Base-by-base conservation (phyloP, 1,139 yeast species). In the Pichia sp. region DNA sequence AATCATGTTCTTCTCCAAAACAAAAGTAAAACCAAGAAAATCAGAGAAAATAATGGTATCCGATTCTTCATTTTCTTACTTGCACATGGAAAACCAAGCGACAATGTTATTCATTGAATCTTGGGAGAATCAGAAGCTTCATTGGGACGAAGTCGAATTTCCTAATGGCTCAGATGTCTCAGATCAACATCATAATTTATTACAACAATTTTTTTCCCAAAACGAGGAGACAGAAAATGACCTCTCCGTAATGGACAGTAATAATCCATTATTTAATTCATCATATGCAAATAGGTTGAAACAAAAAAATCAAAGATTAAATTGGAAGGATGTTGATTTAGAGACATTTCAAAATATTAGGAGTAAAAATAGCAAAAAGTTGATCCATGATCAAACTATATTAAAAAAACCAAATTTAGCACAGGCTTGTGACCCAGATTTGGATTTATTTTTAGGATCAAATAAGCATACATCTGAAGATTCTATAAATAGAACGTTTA, bases 261-360 rank as follows among this genome's bases (percentile, higher is more conserved):
- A 43, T 30, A 56, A 52, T 16, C 57, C 63, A 1, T 49, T 55
- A 50, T 56, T 57, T 40, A 58, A 51, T 41, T 50, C 57, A 9
- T 52, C 61, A 3, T 58, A 57, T 41, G 54, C 62, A 0, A 55
- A 55, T 33, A 47, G 60, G 28, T 52, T 53, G 52, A 54, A 49
- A 27, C 60, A 56, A 33, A 57, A 60, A 35, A 49, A 53, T 32
- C 52, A 52, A 35, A 52, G 49, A 16, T 48, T 57, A 27, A 60
- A 59, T 24, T 67, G 70, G 70, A 61, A 57, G 44, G 69, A 67
- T 48, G 49, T 65, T 12, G 67, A 64, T n/a, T 42, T 66, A 4
- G 43, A 55, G 8, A 59, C 58, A 6, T 59, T 67, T 35, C 34
- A 30, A n/a, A 23, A 32, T 32, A 6, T 25, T 3, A 32, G 7